Conservation (phyloP, 2,329 filamentous ascomycete species). For the Calonectria naviculata region DNA sequence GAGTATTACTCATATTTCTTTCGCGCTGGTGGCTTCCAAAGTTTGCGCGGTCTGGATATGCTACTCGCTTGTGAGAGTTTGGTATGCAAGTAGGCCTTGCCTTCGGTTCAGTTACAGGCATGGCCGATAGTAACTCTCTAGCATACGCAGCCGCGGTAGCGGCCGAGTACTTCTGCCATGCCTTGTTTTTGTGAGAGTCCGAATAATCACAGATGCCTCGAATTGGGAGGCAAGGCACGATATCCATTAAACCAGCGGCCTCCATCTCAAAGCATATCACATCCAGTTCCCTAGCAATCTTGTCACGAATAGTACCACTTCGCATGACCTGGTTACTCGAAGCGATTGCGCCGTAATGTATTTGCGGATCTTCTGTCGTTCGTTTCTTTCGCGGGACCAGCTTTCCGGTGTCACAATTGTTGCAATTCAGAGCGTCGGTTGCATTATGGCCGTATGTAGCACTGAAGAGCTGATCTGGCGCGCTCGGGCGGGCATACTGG, state of each 20-base stretch:
- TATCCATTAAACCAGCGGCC: slow-evolving; percentile 34
- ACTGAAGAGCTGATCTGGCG: slow-evolving; percentile 9
- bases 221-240: slow-evolving; percentile 48
- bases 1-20: neutral
- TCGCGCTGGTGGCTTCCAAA: neutral
- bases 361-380: neutral
- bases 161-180: slow-evolving; percentile 51
- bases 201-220: slow-evolving; percentile 54
- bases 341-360: slow-evolving; percentile 35
- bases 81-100: too few relatives aligned
- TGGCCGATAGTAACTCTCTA: neutral
- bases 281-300: slow-evolving; percentile 24
- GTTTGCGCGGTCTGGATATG: neutral
- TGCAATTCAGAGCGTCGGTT: neutral
- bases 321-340: slow-evolving; percentile 50
- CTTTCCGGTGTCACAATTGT: neutral
- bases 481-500: neutral
- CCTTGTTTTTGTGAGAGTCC: slow-evolving; percentile 52
- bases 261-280: slow-evolving; percentile 43
- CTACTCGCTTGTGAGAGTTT: neutral
- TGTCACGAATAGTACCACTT: slow-evolving; percentile 42
- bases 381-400: neutral
- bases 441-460: neutral
- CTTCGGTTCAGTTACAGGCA: neutral
- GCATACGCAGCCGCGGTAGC: slow-evolving; percentile 45